These are phyloP conservation scores for Ophiostoma fasciatum DNA, from an alignment of 2,329 filamentous ascomycete species.

Conservation along the genomic window DNA sequence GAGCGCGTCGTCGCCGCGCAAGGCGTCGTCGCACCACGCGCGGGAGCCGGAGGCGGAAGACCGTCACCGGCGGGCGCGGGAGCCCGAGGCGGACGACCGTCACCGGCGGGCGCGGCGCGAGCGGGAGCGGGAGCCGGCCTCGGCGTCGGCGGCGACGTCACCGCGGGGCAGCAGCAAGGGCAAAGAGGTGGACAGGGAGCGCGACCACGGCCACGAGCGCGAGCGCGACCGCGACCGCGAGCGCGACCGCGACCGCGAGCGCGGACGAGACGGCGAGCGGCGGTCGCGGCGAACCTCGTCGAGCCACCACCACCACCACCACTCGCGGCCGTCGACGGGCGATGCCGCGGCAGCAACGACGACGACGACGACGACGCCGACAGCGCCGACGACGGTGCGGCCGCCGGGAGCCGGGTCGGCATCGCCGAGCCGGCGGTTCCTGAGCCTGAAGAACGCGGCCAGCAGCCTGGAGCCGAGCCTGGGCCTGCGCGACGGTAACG, in stretches of 20 bases:
- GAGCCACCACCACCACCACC: constrained; percentile 10
- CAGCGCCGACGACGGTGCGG: constrained; percentile 1
- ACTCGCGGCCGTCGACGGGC: constrained; percentile 9
- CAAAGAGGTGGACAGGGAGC: constrained; percentile 12
- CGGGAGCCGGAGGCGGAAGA: constrained; percentile 2
- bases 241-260: too few species aligned
- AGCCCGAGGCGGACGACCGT: constrained; percentile 3
- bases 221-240: too few species aligned
- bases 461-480: constrained; percentile 17
- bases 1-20: constrained; percentile 9
- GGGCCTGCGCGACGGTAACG: constrained; percentile 21
- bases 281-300: constrained; percentile 9
- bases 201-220: constrained; percentile 4
- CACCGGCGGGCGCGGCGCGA: background rate
- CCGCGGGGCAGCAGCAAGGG: constrained; percentile 12
- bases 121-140: background rate
- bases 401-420: constrained; percentile 6
- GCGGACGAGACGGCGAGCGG: background rate
- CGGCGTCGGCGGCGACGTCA: constrained; percentile 3
- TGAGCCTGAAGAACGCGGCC: constrained; percentile 16
- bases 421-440: constrained; percentile 15
- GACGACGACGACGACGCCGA: background rate
- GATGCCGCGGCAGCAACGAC: constrained; percentile 7
- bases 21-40: constrained; percentile 2
- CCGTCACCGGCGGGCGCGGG: background rate